Evolutionary conservation across 2,329 filamentous ascomycete genomes (phyloP).

Genomic region (Aspergillus sp.): DNA sequence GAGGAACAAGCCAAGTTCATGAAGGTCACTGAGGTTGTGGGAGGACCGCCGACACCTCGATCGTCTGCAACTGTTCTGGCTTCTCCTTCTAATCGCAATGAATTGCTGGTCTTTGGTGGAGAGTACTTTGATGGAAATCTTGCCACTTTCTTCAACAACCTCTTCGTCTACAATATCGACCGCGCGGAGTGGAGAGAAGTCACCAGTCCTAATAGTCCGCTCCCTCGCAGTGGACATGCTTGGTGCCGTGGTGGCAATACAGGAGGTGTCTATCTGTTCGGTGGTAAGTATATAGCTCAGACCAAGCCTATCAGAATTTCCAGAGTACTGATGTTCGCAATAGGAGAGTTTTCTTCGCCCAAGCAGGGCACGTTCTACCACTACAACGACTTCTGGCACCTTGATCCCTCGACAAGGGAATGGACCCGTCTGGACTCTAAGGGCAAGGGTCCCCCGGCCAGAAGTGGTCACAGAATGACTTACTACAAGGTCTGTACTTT

Average conservation of each 20-base stretch:
- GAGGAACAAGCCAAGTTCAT: slow-evolving; percentile 91
- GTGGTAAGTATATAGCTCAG: slow-evolving; percentile 51
- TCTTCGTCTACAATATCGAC: slow-evolving; percentile 72
- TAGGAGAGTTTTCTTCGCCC: slow-evolving; percentile 86
- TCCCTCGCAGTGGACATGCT: slow-evolving; percentile 89
- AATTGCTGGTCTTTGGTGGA: slow-evolving; percentile 87
- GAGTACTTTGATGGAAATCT: slow-evolving; percentile 93
- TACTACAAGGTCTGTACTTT: slow-evolving; percentile 68
- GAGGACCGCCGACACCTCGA: slow-evolving; percentile 72
- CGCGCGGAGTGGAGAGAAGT: slow-evolving; percentile 88
- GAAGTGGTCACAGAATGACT: slow-evolving; percentile 93
- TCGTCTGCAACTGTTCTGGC: slow-evolving; percentile 80
- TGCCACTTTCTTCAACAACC: slow-evolving; percentile 70
- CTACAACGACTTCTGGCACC: slow-evolving; percentile 96
- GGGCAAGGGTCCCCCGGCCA: slow-evolving; percentile 72
- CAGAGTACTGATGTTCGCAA: slow-evolving; percentile 11
- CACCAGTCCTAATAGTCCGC: slow-evolving; percentile 84
- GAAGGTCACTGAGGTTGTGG: slow-evolving; percentile 82
- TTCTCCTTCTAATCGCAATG: slow-evolving; percentile 81
- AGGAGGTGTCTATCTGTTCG: slow-evolving; percentile 85
- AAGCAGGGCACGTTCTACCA: slow-evolving; percentile 99
- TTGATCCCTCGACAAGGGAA: slow-evolving; percentile 81
- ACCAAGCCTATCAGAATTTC: background rate
- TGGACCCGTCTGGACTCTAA: slow-evolving; percentile 86
- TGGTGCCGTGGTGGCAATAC: slow-evolving; percentile 89